These are phyloP conservation scores for Ascoidea tarda DNA, from an alignment of 805 yeast species.

Conservation along the genomic window DNA sequence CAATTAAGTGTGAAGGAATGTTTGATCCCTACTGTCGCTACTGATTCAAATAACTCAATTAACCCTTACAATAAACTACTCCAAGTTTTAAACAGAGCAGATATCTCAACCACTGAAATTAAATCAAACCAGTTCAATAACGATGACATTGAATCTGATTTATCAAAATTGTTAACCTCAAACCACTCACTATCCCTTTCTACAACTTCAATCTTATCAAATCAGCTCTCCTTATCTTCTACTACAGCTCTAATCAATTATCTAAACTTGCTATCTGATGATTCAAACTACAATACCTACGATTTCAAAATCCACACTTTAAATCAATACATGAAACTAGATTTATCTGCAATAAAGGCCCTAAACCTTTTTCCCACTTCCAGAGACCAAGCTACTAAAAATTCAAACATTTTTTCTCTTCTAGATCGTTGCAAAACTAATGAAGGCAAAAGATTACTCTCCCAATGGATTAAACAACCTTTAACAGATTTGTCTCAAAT, in stretches of 20 bases:
- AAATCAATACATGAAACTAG: conserved; percentile 77
- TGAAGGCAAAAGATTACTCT: conserved; percentile 77
- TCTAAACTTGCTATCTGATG: conserved; percentile 46
- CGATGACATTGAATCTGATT: conserved; percentile 66
- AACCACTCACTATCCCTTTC: conserved; percentile 27
- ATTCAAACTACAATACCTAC: conserved; percentile 38
- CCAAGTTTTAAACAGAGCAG: conserved; percentile 68
- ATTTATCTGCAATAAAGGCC: conserved; percentile 80
- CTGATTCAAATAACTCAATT: conserved; percentile 19
- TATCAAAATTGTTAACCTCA: conserved; percentile 23
- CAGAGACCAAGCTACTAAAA: conserved; percentile 26
- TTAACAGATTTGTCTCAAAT: conserved; percentile 52
- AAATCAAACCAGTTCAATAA: conserved; percentile 42
- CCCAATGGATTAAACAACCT: conserved; percentile 97
- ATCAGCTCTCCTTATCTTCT: conserved; percentile 40
- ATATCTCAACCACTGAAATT: conserved; percentile 50
- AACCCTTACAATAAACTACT: conserved; percentile 53
- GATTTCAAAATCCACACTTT: conserved; percentile 54
- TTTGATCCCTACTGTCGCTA: conserved; percentile 24
- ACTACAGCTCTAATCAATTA: conserved; percentile 59
- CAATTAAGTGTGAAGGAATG: conserved; percentile 88
- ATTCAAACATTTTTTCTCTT: conserved; percentile 63
- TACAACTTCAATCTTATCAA: conserved; percentile 37
- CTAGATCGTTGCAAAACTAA: conserved; percentile 79
- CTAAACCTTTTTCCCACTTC: conserved; percentile 67